Evolutionary conservation across 768 basidiomycete species (phyloP).

Genomic region (Basidioascus undulatus): DNA sequence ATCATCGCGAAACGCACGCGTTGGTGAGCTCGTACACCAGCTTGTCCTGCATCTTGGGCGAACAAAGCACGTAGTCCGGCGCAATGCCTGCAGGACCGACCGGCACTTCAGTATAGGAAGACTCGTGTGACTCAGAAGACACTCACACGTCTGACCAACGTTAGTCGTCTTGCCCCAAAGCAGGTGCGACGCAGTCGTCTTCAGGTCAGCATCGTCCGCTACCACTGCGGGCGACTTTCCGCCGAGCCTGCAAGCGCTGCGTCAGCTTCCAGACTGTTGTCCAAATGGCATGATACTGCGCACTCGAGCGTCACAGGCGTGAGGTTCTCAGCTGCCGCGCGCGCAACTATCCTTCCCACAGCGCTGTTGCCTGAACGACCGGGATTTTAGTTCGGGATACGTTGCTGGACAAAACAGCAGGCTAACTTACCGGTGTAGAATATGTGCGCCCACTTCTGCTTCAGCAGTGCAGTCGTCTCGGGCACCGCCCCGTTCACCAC

Average conservation of each 20-base stretch:
- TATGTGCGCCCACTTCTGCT: slow-evolving; percentile 18
- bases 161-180: slow-evolving; percentile 61
- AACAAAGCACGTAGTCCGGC: slow-evolving; percentile 6
- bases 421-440: slow-evolving; percentile 31
- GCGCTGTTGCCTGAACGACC: slow-evolving; percentile 22
- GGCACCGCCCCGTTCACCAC: slow-evolving; percentile 43
- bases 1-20: too few species aligned
- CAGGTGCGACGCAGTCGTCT: slow-evolving; percentile 37
- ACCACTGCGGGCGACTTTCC: slow-evolving; percentile 23
- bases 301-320: slow-evolving; percentile 42
- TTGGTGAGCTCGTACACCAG: too few species aligned
- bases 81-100: too few species aligned
- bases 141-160: slow-evolving; percentile 35
- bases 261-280: too few species aligned
- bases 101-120: too few species aligned
- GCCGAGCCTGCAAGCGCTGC: not conserved
- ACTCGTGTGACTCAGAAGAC: too few species aligned
- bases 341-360: slow-evolving; percentile 40
- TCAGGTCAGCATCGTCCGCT: slow-evolving; percentile 36
- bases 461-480: slow-evolving; percentile 49
- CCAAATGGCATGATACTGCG: slow-evolving; percentile 1
- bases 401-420: not conserved
- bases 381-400: slow-evolving; percentile 17
- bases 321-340: slow-evolving; percentile 51
- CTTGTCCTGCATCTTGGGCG: slow-evolving; percentile 1